A percentile compares a stretch with the other conserved stretches of the same genome.
These are phyloP conservation scores for Podaxis rugospora DNA, from an alignment of 768 basidiomycete genomes.

Conservation along the genomic window DNA sequence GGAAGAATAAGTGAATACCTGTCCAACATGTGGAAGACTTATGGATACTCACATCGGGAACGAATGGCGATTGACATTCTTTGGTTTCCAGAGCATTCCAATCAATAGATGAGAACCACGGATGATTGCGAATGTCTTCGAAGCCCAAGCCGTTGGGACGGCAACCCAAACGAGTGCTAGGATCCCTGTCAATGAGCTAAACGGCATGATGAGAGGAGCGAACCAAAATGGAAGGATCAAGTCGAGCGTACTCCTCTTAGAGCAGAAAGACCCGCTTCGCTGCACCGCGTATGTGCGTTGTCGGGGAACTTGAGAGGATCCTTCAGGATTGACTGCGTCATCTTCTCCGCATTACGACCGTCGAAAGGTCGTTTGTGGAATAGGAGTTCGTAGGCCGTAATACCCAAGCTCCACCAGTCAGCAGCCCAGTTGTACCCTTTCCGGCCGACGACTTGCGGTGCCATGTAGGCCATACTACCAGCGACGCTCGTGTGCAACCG, in stretches of 20 bases:
- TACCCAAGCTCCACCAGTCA: constrained; percentile 96
- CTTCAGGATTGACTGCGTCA: constrained; percentile 82
- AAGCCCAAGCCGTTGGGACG: constrained; percentile 63
- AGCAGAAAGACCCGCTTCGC: constrained; percentile 60
- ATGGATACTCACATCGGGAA: constrained; percentile 76
- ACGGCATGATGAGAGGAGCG: constrained; percentile 16
- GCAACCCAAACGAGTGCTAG: constrained; percentile 77
- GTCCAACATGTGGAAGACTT: constrained; percentile 2
- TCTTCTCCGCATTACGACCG: constrained; percentile 82
- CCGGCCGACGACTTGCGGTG: constrained; percentile 89
- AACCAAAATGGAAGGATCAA: constrained; percentile 2
- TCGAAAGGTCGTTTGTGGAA: constrained; percentile 84
- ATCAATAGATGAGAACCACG: constrained; percentile 81
- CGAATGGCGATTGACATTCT: constrained; percentile 72
- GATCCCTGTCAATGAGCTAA: constrained; percentile 84
- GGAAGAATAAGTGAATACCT: constrained; percentile 7
- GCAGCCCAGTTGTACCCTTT: constrained; percentile 91
- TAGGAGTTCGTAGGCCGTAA: constrained; percentile 87
- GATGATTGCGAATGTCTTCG: constrained; percentile 73
- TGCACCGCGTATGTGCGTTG: constrained; percentile 54
- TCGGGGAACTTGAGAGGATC: constrained; percentile 80
- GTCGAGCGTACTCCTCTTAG: constrained; percentile 56
- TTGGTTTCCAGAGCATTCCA: constrained; percentile 79
- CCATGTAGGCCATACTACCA: constrained; percentile 99
- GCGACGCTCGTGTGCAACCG: constrained; percentile 90